A percentile compares a stretch with the other conserved stretches of the same genome.
These are phyloP conservation scores for Wickerhamomyces tratensis DNA, from an alignment of 805 yeast genomes.

Conservation along the genomic window DNA sequence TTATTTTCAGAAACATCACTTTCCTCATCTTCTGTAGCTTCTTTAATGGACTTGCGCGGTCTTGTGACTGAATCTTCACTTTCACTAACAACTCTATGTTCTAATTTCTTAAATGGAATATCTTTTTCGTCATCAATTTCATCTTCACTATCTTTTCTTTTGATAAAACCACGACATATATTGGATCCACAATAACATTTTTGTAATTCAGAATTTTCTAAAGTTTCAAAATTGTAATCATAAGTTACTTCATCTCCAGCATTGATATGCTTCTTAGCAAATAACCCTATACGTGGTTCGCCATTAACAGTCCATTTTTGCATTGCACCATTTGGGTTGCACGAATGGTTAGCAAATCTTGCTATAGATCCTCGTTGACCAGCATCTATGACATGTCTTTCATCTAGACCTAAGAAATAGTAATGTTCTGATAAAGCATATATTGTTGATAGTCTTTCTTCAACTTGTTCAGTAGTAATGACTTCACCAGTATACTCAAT, in stretches of 20 bases:
- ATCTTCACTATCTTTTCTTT: slow-evolving; percentile 9
- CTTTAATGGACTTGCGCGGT: no score
- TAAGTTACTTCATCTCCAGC: slow-evolving; percentile 36
- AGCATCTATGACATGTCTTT: slow-evolving; percentile 34
- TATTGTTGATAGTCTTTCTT: slow-evolving; percentile 23
- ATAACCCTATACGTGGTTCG: slow-evolving; percentile 36
- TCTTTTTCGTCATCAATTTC: no score
- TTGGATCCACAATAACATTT: slow-evolving; percentile 32
- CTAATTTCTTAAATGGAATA: no score
- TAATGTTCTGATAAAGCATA: slow-evolving; percentile 24
- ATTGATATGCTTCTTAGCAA: slow-evolving; percentile 27
- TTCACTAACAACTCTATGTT: no score
- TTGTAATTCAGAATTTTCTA: slow-evolving; percentile 32
- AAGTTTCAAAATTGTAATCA: slow-evolving; percentile 39
- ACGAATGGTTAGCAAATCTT: slow-evolving; percentile 40
- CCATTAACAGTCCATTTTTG: slow-evolving; percentile 38
- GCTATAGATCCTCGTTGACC: slow-evolving; percentile 37
- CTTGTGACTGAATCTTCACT: no score
- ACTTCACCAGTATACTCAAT: slow-evolving; percentile 43
- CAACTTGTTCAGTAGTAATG: slow-evolving; percentile 28
- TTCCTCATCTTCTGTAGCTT: no score
- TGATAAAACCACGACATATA: slow-evolving; percentile 31
- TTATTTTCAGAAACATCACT: no score
- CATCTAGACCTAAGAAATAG: slow-evolving; percentile 32
- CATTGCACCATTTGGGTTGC: slow-evolving; percentile 37